Percentiles rank a stretch among this genome's conserved stretches.
These are phyloP conservation scores for Tulasnella sp. DNA, from an alignment of 768 basidiomycete genomes.

Conservation along the genomic window DNA sequence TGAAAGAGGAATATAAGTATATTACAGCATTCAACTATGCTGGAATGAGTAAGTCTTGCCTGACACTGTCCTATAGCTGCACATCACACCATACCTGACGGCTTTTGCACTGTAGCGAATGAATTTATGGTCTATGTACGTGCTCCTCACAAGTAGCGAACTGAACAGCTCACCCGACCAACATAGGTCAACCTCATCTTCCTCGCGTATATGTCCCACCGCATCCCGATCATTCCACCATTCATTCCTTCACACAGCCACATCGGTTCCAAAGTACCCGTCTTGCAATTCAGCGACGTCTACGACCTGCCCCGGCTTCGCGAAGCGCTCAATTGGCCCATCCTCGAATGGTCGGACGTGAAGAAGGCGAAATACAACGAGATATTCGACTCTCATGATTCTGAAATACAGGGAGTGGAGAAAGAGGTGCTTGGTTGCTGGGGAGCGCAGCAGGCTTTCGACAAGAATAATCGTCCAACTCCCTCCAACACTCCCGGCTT, in stretches of 20 bases:
- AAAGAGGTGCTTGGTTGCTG: neutral
- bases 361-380: constrained; percentile 48
- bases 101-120: neutral
- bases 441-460: neutral
- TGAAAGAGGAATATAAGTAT: constrained; percentile 10
- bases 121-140: constrained; percentile 28
- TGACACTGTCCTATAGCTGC: neutral
- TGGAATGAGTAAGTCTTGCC: constrained; percentile 23
- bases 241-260: constrained; percentile 1
- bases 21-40: constrained; percentile 23
- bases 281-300: constrained; percentile 55
- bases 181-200: constrained; percentile 19
- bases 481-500: neutral
- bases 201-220: constrained; percentile 5
- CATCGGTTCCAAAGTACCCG: neutral
- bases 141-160: neutral
- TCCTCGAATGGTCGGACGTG: constrained; percentile 68
- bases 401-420: neutral
- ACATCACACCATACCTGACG: neutral
- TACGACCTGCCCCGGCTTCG: constrained; percentile 62
- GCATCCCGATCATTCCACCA: constrained; percentile 20
- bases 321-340: constrained; percentile 49
- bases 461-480: neutral
- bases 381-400: neutral
- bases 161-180: neutral